Percentiles rank a stretch among this genome's conserved stretches.
phyloP scores from a whole-genome alignment of 257 asterid genomes.

The Osmanthus fragrans region DNA sequence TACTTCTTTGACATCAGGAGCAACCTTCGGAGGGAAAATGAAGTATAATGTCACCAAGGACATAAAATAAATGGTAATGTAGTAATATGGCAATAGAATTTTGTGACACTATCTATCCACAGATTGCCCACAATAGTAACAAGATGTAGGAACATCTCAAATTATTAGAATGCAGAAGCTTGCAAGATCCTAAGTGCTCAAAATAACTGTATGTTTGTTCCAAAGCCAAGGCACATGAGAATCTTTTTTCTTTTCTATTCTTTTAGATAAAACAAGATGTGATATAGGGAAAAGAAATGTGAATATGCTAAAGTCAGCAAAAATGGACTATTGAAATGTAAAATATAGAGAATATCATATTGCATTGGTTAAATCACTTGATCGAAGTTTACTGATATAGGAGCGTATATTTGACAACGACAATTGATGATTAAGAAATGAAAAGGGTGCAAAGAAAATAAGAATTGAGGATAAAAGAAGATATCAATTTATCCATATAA shows the following conservation, averaged over 20 bases:
- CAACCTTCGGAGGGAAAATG: conserved; percentile 48
- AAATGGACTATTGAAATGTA: background rate
- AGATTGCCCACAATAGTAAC: background rate
- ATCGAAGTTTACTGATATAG: too few species aligned
- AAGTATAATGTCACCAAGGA: background rate
- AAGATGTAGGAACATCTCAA: background rate
- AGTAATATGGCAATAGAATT: background rate
- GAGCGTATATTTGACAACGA: too few species aligned
- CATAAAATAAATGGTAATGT: background rate
- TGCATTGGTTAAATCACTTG: background rate
- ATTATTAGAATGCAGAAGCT: background rate
- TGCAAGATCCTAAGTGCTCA: background rate
- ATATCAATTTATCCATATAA: too few species aligned
- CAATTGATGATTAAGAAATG: too few species aligned
- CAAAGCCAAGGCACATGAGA: background rate
- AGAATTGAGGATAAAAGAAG: too few species aligned
- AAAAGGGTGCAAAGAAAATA: too few species aligned
- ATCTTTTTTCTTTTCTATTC: background rate
- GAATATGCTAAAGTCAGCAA: background rate
- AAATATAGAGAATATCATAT: background rate
- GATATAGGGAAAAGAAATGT: background rate
- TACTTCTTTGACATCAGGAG: conserved; percentile 86
- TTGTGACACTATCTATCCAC: background rate
- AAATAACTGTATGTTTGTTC: background rate
- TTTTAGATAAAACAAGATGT: background rate